Evolutionary conservation across 1,284 basidiomycete genomes (phyloP).

Genomic region (Ustilago loliicola): DNA sequence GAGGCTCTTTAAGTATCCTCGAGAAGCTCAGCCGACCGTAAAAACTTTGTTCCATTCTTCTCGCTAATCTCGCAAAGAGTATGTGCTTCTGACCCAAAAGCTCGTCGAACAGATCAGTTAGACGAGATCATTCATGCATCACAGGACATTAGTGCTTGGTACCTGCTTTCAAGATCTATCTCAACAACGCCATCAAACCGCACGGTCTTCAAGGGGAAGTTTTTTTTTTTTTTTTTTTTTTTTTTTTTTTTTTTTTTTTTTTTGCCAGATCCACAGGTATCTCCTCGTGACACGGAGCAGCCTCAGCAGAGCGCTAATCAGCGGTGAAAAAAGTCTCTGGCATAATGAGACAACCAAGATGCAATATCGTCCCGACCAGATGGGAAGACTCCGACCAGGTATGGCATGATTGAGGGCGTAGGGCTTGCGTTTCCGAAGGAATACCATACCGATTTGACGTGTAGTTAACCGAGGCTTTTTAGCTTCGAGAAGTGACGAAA

Average conservation of each 20-base stretch:
- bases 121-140: constrained; percentile 7
- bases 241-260: no score
- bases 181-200: not conserved
- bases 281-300: not conserved
- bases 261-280: not conserved
- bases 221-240: no score
- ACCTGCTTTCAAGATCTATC: constrained; percentile 35
- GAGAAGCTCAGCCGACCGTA: not conserved
- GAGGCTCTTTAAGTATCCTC: constrained; percentile 2
- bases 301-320: not conserved
- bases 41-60: constrained; percentile 3
- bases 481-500: not conserved
- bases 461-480: not conserved
- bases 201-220: not conserved
- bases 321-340: not conserved
- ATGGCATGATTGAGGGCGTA: constrained; percentile 19
- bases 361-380: not conserved
- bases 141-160: constrained; percentile 10
- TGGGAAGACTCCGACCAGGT: constrained; percentile 30
- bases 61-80: not conserved
- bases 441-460: not conserved
- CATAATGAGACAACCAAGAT: not conserved
- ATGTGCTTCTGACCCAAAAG: not conserved
- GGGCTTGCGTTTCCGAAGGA: not conserved
- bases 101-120: not conserved